Evolutionary conservation across 2,329 filamentous ascomycete species (phyloP).

Genomic region (Calonectria pseudoreteaudii): DNA sequence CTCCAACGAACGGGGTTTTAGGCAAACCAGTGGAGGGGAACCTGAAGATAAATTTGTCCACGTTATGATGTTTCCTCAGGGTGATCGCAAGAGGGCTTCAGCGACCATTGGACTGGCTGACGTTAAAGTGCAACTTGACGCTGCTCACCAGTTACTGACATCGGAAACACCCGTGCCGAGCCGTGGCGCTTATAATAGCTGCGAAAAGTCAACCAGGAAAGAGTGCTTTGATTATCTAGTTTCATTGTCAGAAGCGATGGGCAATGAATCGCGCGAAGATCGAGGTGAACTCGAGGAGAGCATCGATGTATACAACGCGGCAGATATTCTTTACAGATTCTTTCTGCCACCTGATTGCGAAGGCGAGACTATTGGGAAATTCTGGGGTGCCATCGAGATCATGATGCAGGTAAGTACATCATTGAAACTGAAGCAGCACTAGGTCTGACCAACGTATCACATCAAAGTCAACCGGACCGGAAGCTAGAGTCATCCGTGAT

Average conservation of each 20-base stretch:
- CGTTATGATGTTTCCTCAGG: constrained; percentile 34
- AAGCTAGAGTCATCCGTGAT: neutral
- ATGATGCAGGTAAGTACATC: constrained; percentile 43
- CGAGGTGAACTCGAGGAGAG: constrained; percentile 44
- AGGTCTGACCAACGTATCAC: constrained; percentile 12
- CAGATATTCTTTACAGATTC: constrained; percentile 54
- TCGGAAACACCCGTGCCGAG: constrained; percentile 41
- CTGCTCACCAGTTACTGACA: constrained; percentile 44
- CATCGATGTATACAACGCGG: constrained; percentile 55
- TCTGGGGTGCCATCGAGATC: constrained; percentile 56
- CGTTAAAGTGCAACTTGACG: constrained; percentile 39
- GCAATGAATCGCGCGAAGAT: constrained; percentile 36
- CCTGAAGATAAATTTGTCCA: constrained; percentile 25
- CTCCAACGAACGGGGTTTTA: constrained; percentile 14
- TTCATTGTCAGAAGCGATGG: constrained; percentile 34
- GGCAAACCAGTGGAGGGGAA: constrained; percentile 9
- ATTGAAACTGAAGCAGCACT: neutral
- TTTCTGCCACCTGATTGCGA: constrained; percentile 54
- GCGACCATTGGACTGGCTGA: constrained; percentile 13
- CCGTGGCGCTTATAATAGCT: constrained; percentile 46
- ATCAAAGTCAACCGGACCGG: constrained; percentile 21
- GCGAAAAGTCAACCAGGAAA: constrained; percentile 34
- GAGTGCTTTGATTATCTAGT: constrained; percentile 41
- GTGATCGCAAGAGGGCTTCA: neutral
- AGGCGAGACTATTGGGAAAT: constrained; percentile 54